Percentiles rank a stretch among this genome's conserved stretches.
Conservation (phyloP, 768 basidiomycete species). For the Hericium coralloides region DNA sequence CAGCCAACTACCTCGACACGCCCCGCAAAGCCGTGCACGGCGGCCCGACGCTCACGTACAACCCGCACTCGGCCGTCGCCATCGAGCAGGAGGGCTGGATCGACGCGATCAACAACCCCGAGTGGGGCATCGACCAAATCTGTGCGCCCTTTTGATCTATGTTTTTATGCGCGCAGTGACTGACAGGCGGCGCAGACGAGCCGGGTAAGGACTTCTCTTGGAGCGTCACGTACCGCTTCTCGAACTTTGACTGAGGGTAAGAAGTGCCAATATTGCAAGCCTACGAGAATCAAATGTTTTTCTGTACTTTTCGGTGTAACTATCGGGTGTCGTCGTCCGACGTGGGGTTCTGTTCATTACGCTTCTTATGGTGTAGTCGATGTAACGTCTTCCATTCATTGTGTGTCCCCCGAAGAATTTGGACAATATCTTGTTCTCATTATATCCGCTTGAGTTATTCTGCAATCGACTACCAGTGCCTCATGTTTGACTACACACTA, state of each 20-base stretch:
- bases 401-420: too few species aligned
- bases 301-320: too few species aligned
- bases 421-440: too few species aligned
- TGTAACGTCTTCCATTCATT: too few species aligned
- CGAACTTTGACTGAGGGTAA: conserved; percentile 5
- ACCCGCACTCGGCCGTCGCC: conserved; percentile 32
- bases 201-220: conserved; percentile 29
- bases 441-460: too few species aligned
- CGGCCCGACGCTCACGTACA: conserved; percentile 26
- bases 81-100: conserved; percentile 37
- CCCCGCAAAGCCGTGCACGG: conserved; percentile 36
- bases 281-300: too few species aligned
- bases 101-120: conserved; percentile 41
- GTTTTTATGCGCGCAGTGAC: not conserved
- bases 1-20: conserved; percentile 33
- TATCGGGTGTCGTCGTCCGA: too few species aligned
- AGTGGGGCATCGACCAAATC: conserved; percentile 35
- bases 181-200: conserved; percentile 13
- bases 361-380: too few species aligned
- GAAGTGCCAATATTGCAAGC: too few species aligned
- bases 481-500: too few species aligned
- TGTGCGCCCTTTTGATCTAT: conserved; percentile 11
- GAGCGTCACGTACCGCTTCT: conserved; percentile 34
- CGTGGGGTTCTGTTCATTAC: too few species aligned
- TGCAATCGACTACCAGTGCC: too few species aligned